phyloP scores from a whole-genome alignment of 2,329 filamentous ascomycete genomes.

The Monilinia vaccinii-corymbosi region DNA sequence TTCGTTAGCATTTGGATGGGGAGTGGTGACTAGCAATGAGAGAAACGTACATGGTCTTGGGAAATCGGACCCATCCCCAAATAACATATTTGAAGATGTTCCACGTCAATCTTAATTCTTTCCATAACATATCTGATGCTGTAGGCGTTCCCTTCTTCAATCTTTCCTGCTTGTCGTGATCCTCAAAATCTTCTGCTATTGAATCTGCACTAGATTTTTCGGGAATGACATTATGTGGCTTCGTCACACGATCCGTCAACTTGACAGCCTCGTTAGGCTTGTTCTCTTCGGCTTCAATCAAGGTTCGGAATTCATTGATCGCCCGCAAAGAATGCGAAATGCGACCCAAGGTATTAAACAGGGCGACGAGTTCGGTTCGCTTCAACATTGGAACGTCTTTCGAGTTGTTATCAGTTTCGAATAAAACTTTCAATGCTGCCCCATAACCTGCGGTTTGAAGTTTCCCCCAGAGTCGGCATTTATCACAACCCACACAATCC shows the following conservation, averaged over 20 bases:
- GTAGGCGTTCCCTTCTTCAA: constrained; percentile 30
- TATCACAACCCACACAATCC: constrained; percentile 98
- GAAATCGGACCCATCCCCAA: constrained; percentile 59
- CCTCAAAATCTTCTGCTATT: constrained; percentile 35
- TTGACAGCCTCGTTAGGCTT: constrained; percentile 23
- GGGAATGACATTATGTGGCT: constrained; percentile 35
- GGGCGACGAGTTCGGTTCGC: constrained; percentile 83
- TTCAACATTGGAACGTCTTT: constrained; percentile 61
- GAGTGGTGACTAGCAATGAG: neutral
- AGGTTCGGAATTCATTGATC: constrained; percentile 59
- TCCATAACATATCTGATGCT: constrained; percentile 47
- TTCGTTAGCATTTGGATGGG: neutral
- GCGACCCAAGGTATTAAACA: constrained; percentile 88
- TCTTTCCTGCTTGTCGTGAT: constrained; percentile 28
- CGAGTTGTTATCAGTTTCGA: constrained; percentile 67
- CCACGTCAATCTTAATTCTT: constrained; percentile 56
- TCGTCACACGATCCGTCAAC: constrained; percentile 27
- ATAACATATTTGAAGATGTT: constrained; percentile 58
- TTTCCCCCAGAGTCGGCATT: constrained; percentile 97
- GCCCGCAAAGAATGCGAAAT: constrained; percentile 73
- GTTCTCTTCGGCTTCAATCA: constrained; percentile 36
- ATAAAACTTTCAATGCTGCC: constrained; percentile 88
- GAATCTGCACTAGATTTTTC: constrained; percentile 26
- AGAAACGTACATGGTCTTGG: constrained; percentile 55
- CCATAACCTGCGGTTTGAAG: constrained; percentile 92